Conservation (phyloP, 208 protist genomes). For the Acanthamoeba triangularis region DNA sequence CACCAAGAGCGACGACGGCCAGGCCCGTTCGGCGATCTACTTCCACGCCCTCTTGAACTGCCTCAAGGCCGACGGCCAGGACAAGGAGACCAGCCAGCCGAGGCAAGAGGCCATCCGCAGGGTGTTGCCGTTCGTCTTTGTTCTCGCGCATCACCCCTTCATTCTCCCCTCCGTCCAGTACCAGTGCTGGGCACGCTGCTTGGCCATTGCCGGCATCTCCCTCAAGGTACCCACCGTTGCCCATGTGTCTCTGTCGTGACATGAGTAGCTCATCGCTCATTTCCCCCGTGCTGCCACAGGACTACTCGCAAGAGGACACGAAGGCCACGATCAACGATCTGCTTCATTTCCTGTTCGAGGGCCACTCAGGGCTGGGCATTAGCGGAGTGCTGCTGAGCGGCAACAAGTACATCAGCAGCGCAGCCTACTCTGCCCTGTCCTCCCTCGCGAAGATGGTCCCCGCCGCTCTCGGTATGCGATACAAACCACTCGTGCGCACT, state of each 20-base stretch:
- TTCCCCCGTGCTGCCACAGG: background rate
- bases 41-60: conserved; percentile 24
- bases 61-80: conserved; percentile 4
- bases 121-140: background rate
- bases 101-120: background rate
- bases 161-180: conserved; percentile 25
- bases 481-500: background rate
- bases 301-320: conserved; percentile 18
- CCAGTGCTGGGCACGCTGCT: conserved; percentile 7
- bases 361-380: conserved; percentile 12
- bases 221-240: background rate
- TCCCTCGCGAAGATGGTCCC: conserved; percentile 14
- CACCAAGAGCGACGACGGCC: conserved; percentile 15
- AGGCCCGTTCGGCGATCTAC: conserved; percentile 45
- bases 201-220: conserved; percentile 6
- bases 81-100: background rate
- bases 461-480: background rate
- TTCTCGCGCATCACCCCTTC: conserved; percentile 52
- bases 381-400: conserved; percentile 26
- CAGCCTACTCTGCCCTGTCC: conserved; percentile 14
- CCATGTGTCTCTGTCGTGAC: background rate
- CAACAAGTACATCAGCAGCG: conserved; percentile 26
- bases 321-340: conserved; percentile 22
- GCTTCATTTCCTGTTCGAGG: conserved; percentile 57
- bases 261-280: background rate